These are phyloP conservation scores for Mortierella claussenii DNA, from an alignment of 192 early-diverging fungal species.

Conservation along the genomic window DNA sequence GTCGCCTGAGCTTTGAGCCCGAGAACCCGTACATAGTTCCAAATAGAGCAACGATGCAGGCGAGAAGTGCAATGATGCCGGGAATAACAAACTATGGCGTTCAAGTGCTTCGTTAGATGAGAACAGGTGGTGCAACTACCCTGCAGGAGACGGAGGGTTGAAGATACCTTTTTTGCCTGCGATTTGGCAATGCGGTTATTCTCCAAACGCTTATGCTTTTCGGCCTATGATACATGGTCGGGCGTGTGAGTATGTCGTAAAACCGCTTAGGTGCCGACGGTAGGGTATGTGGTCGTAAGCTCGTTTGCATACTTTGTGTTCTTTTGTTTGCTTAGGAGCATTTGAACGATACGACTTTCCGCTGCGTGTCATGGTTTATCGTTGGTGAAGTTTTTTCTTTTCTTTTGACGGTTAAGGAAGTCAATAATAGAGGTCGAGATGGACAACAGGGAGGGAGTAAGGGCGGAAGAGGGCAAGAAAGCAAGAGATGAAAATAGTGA, in stretches of 20 bases:
- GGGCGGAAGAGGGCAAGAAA: not conserved
- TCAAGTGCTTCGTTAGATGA: too few relatives aligned
- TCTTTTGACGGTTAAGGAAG: too few relatives aligned
- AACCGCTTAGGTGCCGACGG: too few relatives aligned
- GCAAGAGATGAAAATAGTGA: not conserved
- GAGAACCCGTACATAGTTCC: slow-evolving; percentile 14
- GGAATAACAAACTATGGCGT: slow-evolving; percentile 8
- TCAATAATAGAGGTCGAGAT: not conserved
- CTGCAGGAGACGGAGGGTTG: too few relatives aligned
- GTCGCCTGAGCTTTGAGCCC: slow-evolving; percentile 10
- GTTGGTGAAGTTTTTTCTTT: too few relatives aligned
- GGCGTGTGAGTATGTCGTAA: too few relatives aligned
- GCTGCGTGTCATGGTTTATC: too few relatives aligned
- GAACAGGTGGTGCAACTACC: too few relatives aligned
- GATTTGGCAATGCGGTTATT: slow-evolving; percentile 23
- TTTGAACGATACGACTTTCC: not conserved
- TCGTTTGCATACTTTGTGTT: not conserved
- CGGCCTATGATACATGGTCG: too few relatives aligned
- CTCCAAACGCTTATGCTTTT: slow-evolving; percentile 17
- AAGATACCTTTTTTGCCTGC: slow-evolving; percentile 25
- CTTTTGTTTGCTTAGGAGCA: not conserved
- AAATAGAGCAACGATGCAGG: slow-evolving; percentile 1
- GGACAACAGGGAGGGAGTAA: not conserved
- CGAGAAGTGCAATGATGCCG: slow-evolving; percentile 4
- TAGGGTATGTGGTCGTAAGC: not conserved